Conservation (phyloP, 192 early-diverging fungal species). For the Coemansia erecta region DNA sequence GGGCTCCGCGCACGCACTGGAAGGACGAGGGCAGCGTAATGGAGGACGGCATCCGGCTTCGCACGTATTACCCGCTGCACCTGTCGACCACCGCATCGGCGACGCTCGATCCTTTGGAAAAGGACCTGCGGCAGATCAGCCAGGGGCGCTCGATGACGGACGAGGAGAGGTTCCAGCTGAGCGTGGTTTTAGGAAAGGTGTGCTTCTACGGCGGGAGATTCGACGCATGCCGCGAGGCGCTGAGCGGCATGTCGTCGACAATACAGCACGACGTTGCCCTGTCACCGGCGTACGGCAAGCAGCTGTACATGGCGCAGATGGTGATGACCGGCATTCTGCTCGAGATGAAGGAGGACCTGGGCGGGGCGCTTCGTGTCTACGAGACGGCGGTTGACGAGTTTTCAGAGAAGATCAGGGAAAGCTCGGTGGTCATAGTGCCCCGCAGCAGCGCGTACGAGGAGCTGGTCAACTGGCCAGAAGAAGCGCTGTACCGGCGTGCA, state of each 20-base stretch:
- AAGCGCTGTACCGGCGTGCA: slow-evolving; percentile 65
- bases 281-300: slow-evolving; percentile 59
- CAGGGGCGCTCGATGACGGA: slow-evolving; percentile 23
- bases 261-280: slow-evolving; percentile 42
- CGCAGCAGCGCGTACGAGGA: slow-evolving; percentile 53
- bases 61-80: slow-evolving; percentile 33
- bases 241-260: slow-evolving; percentile 26
- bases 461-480: slow-evolving; percentile 64
- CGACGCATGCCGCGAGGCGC: slow-evolving; percentile 33
- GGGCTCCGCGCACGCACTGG: slow-evolving; percentile 45
- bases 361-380: slow-evolving; percentile 54
- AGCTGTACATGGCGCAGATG: slow-evolving; percentile 57
- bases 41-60: slow-evolving; percentile 1
- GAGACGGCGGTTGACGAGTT: slow-evolving; percentile 49
- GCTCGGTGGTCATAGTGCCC: slow-evolving; percentile 39
- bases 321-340: slow-evolving; percentile 56
- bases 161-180: slow-evolving; percentile 40
- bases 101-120: slow-evolving; percentile 25
- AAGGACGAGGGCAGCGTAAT: slow-evolving; percentile 19
- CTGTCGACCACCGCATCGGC: slow-evolving; percentile 17
- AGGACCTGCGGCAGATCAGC: slow-evolving; percentile 14
- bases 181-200: slow-evolving; percentile 57
- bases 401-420: slow-evolving; percentile 16
- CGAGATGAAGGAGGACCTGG: slow-evolving; percentile 41
- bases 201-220: slow-evolving; percentile 58